Percentiles rank a stretch among this genome's conserved stretches.
Evolutionary conservation across 805 yeast species (phyloP).

Genomic region (Metschnikowia vanudenii): DNA sequence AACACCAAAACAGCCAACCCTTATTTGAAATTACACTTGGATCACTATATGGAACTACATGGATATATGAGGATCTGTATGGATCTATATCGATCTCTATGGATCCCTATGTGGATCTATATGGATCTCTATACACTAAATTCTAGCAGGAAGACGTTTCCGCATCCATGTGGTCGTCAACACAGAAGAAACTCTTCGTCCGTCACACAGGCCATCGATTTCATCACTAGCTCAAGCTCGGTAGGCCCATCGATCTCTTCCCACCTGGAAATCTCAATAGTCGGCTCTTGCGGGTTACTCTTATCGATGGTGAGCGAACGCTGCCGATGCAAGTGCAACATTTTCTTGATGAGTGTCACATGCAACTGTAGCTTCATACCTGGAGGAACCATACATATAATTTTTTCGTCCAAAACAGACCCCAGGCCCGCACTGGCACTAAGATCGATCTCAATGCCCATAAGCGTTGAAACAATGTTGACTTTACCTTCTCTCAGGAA

Average conservation of each 20-base stretch:
- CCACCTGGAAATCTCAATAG: conserved; percentile 7
- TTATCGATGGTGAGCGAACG: conserved; percentile 1
- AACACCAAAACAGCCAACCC: too few species aligned
- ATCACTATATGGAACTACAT: too few species aligned
- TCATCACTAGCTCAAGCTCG: conserved; percentile 7
- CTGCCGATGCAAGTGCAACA: conserved; percentile 4
- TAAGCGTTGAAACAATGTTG: neutral
- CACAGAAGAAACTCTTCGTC: conserved; percentile 4
- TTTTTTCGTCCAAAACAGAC: conserved; percentile 10
- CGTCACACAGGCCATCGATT: conserved; percentile 12
- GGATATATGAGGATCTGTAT: too few species aligned
- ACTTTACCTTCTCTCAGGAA: conserved; percentile 1
- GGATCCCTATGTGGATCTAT: too few species aligned
- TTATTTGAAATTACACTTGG: too few species aligned
- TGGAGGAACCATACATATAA: conserved; percentile 14
- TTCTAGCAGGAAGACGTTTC: too few species aligned
- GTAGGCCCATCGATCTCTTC: neutral
- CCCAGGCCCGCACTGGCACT: neutral
- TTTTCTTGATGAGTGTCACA: conserved; percentile 4
- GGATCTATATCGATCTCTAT: too few species aligned
- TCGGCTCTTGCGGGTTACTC: neutral
- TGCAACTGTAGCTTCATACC: conserved; percentile 17
- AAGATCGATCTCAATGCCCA: conserved; percentile 3
- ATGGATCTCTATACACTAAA: too few species aligned
- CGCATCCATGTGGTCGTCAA: too few species aligned